phyloP scores from a whole-genome alignment of 768 basidiomycete species.

The Naganishia friedmannii region DNA sequence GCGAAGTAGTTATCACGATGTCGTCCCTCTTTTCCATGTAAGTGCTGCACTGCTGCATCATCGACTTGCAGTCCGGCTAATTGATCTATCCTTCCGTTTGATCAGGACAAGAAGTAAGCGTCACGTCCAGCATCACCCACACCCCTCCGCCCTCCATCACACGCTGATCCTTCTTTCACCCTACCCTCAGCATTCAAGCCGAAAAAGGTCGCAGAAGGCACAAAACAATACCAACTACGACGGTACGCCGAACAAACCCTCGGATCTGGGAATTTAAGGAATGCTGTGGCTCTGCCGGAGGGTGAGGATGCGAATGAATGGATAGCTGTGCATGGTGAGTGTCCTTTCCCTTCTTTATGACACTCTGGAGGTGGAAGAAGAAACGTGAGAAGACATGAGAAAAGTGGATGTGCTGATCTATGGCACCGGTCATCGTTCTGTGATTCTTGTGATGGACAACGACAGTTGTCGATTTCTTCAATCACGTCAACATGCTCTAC shows the following conservation, averaged over 20 bases:
- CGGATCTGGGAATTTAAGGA: constrained; percentile 88
- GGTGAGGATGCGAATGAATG: constrained; percentile 97
- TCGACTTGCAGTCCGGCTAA: background rate
- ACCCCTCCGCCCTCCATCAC: background rate
- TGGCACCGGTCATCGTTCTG: background rate
- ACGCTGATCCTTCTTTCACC: background rate
- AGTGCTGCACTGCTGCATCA: constrained; percentile 26
- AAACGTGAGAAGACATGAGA: background rate
- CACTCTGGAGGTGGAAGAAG: background rate
- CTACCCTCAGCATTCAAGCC: constrained; percentile 73
- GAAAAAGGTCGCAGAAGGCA: constrained; percentile 88
- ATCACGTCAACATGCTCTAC: constrained; percentile 98
- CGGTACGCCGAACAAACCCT: constrained; percentile 62
- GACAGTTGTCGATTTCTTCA: constrained; percentile 97
- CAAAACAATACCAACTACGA: constrained; percentile 94
- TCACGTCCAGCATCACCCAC: background rate
- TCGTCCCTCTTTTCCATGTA: constrained; percentile 50
- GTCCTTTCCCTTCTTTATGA: background rate
- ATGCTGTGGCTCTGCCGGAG: constrained; percentile 89
- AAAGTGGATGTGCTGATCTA: background rate
- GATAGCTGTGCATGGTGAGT: constrained; percentile 96
- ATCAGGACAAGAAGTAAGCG: constrained; percentile 21
- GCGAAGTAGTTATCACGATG: constrained; percentile 32
- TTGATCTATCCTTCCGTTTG: background rate
- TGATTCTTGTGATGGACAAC: too few species aligned